Evolutionary conservation across 495 filamentous ascomycete genomes (phyloP).

Genomic region (Aspergillus avenaceus): DNA sequence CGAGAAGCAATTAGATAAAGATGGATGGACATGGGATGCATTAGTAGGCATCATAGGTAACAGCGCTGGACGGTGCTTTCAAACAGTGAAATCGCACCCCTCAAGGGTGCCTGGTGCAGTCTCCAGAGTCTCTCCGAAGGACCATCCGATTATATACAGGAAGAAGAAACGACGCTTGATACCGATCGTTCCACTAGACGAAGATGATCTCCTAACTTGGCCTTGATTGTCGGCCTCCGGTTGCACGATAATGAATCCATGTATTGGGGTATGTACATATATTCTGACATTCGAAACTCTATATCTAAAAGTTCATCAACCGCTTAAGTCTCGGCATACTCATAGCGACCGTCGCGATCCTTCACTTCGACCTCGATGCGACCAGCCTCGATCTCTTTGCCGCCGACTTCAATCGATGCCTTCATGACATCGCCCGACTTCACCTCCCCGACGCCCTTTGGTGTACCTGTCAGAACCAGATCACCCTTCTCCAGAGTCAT

Average conservation of each 20-base stretch:
- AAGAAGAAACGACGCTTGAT: conserved; percentile 12
- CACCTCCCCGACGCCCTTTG: conserved; percentile 90
- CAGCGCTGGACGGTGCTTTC: neutral
- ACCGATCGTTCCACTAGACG: conserved; percentile 19
- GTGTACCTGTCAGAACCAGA: conserved; percentile 89
- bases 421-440: conserved; percentile 83
- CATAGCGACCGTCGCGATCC: conserved; percentile 55
- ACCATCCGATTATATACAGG: neutral
- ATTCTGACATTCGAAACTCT: neutral
- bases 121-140: neutral
- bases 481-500: conserved; percentile 92
- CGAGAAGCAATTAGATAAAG: conserved; percentile 15
- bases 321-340: conserved; percentile 41
- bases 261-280: conserved; percentile 7
- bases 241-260: neutral
- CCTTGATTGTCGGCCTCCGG: too few species aligned
- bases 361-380: conserved; percentile 79
- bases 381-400: conserved; percentile 81
- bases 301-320: neutral
- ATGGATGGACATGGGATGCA: conserved; percentile 22
- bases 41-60: conserved; percentile 5
- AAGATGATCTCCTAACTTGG: conserved; percentile 19
- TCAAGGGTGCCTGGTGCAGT: neutral
- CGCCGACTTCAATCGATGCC: conserved; percentile 75
- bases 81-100: neutral